Conservation (phyloP, 768 basidiomycete species). For the Mycena sanguinolenta region DNA sequence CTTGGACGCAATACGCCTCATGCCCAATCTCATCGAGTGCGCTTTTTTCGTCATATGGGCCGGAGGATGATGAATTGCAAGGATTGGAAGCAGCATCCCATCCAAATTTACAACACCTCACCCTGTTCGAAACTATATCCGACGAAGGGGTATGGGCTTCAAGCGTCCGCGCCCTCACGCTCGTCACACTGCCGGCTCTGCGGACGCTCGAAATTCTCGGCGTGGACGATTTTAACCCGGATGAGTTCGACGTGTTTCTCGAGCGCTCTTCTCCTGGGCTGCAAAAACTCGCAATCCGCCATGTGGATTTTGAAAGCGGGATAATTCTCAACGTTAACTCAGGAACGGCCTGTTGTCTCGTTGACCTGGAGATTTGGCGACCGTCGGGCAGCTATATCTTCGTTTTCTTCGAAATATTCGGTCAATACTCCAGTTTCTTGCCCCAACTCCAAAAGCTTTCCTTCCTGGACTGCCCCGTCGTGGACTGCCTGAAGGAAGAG, state of each 20-base stretch:
- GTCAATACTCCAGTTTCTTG: neutral
- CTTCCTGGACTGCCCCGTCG: neutral
- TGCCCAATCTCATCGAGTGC: constrained; percentile 17
- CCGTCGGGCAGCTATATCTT: neutral
- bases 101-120: constrained; percentile 5
- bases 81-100: neutral
- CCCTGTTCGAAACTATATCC: neutral
- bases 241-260: neutral
- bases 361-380: constrained; percentile 11
- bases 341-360: neutral
- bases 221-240: neutral
- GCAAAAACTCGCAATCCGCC: neutral
- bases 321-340: neutral
- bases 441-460: constrained; percentile 14
- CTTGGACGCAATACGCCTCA: neutral
- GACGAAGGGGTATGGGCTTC: neutral
- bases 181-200: neutral
- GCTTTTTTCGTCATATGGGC: neutral
- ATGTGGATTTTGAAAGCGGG: neutral
- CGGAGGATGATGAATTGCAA: neutral
- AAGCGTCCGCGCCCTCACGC: neutral
- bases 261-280: neutral
- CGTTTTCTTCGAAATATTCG: neutral
- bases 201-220: neutral
- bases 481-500: neutral